These are phyloP conservation scores for Penicillium steckii DNA, from an alignment of 495 filamentous ascomycete genomes.

Conservation along the genomic window DNA sequence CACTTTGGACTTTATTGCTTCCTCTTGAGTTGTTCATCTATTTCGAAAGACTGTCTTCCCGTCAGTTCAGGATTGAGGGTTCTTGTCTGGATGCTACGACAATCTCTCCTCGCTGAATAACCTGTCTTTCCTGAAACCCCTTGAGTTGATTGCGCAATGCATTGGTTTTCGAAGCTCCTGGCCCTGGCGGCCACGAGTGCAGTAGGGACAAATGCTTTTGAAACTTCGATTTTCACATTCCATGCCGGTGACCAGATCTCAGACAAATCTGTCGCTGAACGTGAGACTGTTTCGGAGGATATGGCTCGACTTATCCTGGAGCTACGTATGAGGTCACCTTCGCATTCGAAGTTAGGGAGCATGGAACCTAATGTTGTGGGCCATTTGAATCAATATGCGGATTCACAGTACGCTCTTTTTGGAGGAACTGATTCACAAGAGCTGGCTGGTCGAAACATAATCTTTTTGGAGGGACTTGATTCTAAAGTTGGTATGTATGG, in stretches of 20 bases:
- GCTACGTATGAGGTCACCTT: conserved; percentile 51
- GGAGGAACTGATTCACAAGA: conserved; percentile 13
- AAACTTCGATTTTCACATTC: conserved; percentile 41
- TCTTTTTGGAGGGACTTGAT: conserved; percentile 50
- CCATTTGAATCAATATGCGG: conserved; percentile 50
- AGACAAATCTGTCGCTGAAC: neutral
- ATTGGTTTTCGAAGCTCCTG: conserved; percentile 25
- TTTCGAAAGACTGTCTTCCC: neutral
- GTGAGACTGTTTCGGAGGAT: conserved; percentile 38
- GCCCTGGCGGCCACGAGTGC: conserved; percentile 24
- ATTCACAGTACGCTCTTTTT: conserved; percentile 40
- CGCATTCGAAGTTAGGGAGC: conserved; percentile 47
- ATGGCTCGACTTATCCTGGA: conserved; percentile 54
- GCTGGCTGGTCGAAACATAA: conserved; percentile 29
- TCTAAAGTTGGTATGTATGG: conserved; percentile 36
- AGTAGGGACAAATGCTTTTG: conserved; percentile 27
- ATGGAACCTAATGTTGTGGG: conserved; percentile 44
- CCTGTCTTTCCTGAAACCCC: neutral
- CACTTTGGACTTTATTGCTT: neutral
- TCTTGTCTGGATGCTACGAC: neutral
- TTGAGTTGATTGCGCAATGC: conserved; percentile 24
- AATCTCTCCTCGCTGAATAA: neutral
- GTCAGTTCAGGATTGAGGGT: neutral
- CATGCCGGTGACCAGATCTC: conserved; percentile 4
- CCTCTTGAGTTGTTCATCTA: too few species aligned